Evolutionary conservation across 1,139 yeast species (phyloP).

Genomic region (Casaregolazyma suthepensis): DNA sequence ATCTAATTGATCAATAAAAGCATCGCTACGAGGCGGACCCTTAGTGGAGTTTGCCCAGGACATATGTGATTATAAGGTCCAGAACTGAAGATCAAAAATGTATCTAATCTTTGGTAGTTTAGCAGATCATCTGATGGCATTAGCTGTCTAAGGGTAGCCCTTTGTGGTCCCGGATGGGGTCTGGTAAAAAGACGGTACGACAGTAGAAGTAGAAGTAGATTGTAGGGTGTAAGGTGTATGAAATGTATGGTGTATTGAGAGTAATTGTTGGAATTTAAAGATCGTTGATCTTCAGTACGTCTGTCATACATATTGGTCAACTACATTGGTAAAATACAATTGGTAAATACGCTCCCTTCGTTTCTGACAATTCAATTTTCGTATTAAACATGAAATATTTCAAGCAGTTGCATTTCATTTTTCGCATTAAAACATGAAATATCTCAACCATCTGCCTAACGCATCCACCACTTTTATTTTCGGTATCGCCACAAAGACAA

Average conservation of each 20-base stretch:
- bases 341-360: background rate
- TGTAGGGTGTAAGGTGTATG: background rate
- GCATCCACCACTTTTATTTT: slow-evolving; percentile 37
- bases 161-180: slow-evolving; percentile 38
- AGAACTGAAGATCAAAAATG: slow-evolving; percentile 32
- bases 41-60: slow-evolving; percentile 35
- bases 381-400: background rate
- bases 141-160: slow-evolving; percentile 33
- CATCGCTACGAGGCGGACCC: slow-evolving; percentile 37
- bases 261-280: no score
- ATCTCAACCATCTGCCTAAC: background rate
- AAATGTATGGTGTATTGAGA: background rate
- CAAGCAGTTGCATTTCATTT: no score
- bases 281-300: no score
- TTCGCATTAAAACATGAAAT: background rate
- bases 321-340: background rate
- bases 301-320: background rate
- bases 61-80: slow-evolving; percentile 28
- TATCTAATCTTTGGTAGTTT: slow-evolving; percentile 37
- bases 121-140: slow-evolving; percentile 29
- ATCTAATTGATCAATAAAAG: slow-evolving; percentile 22
- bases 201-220: slow-evolving; percentile 17
- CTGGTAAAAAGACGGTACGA: slow-evolving; percentile 38
- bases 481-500: slow-evolving; percentile 99
- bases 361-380: background rate